Conservation (phyloP, 192 early-diverging fungal species). For the Umbelopsis vinacea region DNA sequence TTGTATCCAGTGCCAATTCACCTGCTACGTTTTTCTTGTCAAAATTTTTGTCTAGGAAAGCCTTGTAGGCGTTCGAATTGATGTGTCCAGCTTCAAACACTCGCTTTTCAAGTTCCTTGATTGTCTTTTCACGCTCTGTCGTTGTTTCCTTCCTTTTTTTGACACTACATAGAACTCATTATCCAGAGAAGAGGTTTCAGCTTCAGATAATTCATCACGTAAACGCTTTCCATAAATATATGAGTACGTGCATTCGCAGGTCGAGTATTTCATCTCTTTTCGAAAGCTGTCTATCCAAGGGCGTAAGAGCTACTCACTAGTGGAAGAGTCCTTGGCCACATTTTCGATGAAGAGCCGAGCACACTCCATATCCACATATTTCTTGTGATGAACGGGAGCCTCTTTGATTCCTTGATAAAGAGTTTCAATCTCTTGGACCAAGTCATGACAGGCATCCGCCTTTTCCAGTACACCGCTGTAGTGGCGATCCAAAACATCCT, state of each 20-base stretch:
- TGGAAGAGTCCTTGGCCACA: background rate
- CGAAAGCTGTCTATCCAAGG: constrained; percentile 2
- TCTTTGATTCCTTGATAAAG: constrained; percentile 16
- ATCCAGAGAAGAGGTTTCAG: background rate
- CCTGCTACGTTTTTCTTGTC: too few species aligned
- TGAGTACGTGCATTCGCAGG: constrained; percentile 1
- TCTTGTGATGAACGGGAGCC: background rate
- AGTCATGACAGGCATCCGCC: background rate
- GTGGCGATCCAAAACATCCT: background rate
- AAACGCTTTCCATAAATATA: constrained; percentile 4
- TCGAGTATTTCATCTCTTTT: constrained; percentile 6
- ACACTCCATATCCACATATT: background rate
- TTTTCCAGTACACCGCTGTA: background rate
- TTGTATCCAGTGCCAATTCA: background rate
- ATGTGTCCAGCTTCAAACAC: constrained; percentile 8
- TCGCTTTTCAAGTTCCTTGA: constrained; percentile 22
- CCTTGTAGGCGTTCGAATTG: background rate
- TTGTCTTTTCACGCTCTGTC: constrained; percentile 21
- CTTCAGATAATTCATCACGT: background rate
- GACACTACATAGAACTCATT: constrained; percentile 1
- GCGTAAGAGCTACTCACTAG: background rate
- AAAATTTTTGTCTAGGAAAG: background rate
- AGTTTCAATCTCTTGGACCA: background rate
- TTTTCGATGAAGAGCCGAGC: constrained; percentile 1
- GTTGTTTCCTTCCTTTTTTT: background rate